A percentile compares a stretch with the other conserved stretches of the same genome.
phyloP scores from a whole-genome alignment of 2,329 filamentous ascomycete genomes.

The Setomelanomma holmii region DNA sequence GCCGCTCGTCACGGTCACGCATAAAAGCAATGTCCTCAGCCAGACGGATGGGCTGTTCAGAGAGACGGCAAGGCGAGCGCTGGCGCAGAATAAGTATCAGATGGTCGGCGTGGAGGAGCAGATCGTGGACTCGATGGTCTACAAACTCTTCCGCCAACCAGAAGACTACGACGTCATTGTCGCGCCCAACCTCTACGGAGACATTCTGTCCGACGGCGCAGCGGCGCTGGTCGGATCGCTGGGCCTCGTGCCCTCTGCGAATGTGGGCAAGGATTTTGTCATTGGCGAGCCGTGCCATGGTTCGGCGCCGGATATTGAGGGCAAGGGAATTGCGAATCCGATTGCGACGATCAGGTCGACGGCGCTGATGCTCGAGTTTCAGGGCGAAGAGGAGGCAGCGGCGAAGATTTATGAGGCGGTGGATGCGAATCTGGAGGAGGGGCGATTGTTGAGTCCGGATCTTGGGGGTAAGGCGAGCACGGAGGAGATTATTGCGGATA shows the following conservation, averaged over 20 bases:
- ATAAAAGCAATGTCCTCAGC: conserved; percentile 96
- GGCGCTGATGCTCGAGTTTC: conserved; percentile 95
- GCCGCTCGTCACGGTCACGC: conserved; percentile 91
- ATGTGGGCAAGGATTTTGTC: conserved; percentile 91
- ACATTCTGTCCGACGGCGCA: conserved; percentile 94
- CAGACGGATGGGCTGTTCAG: conserved; percentile 98
- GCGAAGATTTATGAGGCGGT: conserved; percentile 90
- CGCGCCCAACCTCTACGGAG: conserved; percentile 95
- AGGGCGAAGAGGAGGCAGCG: conserved; percentile 85
- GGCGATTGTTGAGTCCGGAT: conserved; percentile 82
- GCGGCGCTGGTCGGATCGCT: conserved; percentile 91
- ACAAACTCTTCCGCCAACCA: conserved; percentile 98
- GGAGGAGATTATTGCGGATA: conserved; percentile 84
- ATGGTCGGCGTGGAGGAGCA: conserved; percentile 83
- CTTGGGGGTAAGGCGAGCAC: conserved; percentile 88
- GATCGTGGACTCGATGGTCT: conserved; percentile 99
- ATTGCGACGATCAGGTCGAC: conserved; percentile 92
- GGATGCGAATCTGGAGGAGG: conserved; percentile 87
- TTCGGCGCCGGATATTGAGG: conserved; percentile 93
- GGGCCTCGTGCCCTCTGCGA: conserved; percentile 91
- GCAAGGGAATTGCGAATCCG: conserved; percentile 90
- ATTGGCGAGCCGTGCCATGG: conserved; percentile 99
- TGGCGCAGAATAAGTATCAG: conserved; percentile 70
- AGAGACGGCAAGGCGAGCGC: conserved; percentile 74
- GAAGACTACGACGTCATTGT: conserved; percentile 97